Base-by-base conservation (phyloP, 768 basidiomycete species). In the Leucosporidium creatinivorum region DNA sequence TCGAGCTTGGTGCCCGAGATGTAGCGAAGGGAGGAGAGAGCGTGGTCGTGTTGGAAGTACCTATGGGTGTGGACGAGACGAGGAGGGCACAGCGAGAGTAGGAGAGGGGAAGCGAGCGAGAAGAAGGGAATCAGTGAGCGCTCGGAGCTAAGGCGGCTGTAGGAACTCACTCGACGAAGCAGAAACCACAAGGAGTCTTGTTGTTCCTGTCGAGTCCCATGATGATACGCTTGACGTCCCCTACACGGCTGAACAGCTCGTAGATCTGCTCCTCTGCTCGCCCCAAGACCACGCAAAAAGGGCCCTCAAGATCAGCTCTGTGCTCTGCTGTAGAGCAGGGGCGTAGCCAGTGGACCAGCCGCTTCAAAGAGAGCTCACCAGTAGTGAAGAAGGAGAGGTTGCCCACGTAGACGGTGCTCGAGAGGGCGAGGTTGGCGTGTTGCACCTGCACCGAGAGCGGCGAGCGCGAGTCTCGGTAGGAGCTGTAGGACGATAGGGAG, bases 1-100 rank as follows among this genome's bases (percentile, higher is more conserved):
- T 99, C 96, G 26, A 99, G 86, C 81, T 98, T 98, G 47, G 93
- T 93, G n/a, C 94, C 96, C 60, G 89, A 92, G 74, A 98, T 85
- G 78, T 96, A 93, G 58, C 88, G 86, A 85, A 98, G 87, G 69
- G 88, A 87, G 51, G 92, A 89, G 50, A 96, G 82, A 23, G 96
- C 94, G 79, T 98, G 93, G 8, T 86, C 82, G 75, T 97, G 92
- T 15, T 91, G 91, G 77, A 97, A 98, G 77, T 90, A 99, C 68
- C 75, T 75, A 54, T 2, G 10, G 44, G 62, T 21, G 36, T n/a
- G n/a, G n/a, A n/a, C n/a, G n/a, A n/a, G n/a, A n/a, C n/a, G n/a
- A n/a, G n/a, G n/a, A n/a, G n/a, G n/a, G n/a, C n/a, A n/a, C n/a
- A n/a, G n/a, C n/a, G n/a, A n/a, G n/a, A n/a, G n/a, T n/a, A n/a